Conservation (phyloP, 331 rosid genomes). For the Quercus tomentella region DNA sequence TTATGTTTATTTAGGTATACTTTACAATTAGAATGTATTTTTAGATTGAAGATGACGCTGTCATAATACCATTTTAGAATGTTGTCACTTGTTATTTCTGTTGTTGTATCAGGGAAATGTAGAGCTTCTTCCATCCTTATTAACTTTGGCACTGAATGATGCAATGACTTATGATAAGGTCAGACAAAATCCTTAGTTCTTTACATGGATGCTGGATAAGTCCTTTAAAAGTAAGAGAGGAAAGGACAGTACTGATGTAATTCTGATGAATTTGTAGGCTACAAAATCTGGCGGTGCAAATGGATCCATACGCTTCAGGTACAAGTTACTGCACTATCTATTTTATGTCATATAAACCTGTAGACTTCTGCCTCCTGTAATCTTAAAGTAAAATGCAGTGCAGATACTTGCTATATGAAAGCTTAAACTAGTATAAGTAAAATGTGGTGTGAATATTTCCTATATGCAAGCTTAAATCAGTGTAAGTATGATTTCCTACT, state of each 20-base stretch:
- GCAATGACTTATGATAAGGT: constrained; percentile 93
- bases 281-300: constrained; percentile 95
- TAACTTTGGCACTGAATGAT: constrained; percentile 80
- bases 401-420: not conserved
- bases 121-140: constrained; percentile 60
- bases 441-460: not conserved
- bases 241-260: constrained; percentile 25
- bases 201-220: not conserved
- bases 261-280: constrained; percentile 69
- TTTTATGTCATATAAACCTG: not conserved
- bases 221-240: not conserved
- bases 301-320: constrained; percentile 93
- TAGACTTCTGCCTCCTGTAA: not conserved
- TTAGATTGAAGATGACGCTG: not conserved
- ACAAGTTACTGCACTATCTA: constrained; percentile 7
- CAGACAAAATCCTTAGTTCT: constrained; percentile 14
- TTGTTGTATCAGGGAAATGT: constrained; percentile 59
- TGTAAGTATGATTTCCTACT: not conserved
- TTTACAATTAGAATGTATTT: not conserved
- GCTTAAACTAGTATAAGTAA: not conserved
- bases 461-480: not conserved
- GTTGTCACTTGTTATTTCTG: constrained; percentile 2
- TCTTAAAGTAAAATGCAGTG: constrained; percentile 1
- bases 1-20: not conserved
- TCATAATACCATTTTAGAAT: not conserved